A percentile compares a stretch with the other conserved stretches of the same genome.
phyloP scores from a whole-genome alignment of 306 rosid genomes.

The Rubus parviflorus region DNA sequence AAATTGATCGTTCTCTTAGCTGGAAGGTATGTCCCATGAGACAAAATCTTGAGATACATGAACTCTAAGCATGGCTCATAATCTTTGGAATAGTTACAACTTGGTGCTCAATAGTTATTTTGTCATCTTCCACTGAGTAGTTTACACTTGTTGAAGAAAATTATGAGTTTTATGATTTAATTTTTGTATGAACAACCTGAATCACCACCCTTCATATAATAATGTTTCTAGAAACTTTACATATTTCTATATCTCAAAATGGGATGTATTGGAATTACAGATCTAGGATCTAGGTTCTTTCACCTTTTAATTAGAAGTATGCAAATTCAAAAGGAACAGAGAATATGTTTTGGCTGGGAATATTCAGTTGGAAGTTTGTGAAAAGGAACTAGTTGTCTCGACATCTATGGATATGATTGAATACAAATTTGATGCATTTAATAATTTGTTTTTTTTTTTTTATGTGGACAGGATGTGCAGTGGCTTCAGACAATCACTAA shows the following conservation, averaged over 20 bases:
- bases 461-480: conserved; percentile 77
- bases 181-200: not conserved
- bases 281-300: not conserved
- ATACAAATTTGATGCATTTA: not conserved
- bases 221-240: not conserved
- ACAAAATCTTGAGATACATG: not conserved
- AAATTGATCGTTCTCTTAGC: conserved; percentile 87
- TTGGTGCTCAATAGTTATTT: conserved; percentile 30
- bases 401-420: not conserved
- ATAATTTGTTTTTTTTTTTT: not conserved
- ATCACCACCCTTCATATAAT: not conserved
- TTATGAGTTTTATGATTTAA: not conserved
- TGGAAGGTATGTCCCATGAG: conserved; percentile 53
- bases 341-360: conserved; percentile 10
- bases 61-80: not conserved
- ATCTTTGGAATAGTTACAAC: not conserved
- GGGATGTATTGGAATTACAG: not conserved
- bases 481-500: conserved; percentile 97
- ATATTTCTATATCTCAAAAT: not conserved
- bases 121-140: not conserved
- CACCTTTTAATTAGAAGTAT: not conserved
- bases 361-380: not conserved
- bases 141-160: not conserved
- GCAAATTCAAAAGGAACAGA: not conserved
- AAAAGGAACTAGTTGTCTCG: not conserved